A percentile compares a stretch with the other conserved stretches of the same genome.
Conservation (phyloP, 2,329 filamentous ascomycete genomes). For the Plectosphaerella sp. region DNA sequence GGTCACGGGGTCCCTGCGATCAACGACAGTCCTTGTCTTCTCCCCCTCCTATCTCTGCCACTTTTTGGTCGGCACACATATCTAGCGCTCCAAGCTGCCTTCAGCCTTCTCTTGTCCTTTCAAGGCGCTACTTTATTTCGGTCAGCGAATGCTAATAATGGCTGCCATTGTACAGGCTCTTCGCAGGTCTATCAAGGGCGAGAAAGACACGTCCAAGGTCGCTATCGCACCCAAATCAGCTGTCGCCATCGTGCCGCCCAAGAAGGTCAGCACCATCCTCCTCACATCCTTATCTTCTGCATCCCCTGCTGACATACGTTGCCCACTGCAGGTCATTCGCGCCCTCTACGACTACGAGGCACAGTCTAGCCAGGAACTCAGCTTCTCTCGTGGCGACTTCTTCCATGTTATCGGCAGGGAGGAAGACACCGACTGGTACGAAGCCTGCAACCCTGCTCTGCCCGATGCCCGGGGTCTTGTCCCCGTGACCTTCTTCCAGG, state of each 20-base stretch:
- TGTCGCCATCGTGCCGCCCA: conserved; percentile 83
- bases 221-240: conserved; percentile 81
- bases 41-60: too few species aligned
- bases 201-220: conserved; percentile 72
- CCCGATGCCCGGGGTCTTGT: conserved; percentile 86
- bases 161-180: conserved; percentile 60
- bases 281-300: conserved; percentile 3
- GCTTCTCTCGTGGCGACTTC: conserved; percentile 93
- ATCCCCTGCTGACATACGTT: conserved; percentile 10
- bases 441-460: conserved; percentile 90
- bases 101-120: not conserved
- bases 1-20: too few species aligned
- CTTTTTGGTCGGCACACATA: too few species aligned
- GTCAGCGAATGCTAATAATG: conserved; percentile 28
- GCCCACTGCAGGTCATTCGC: conserved; percentile 73
- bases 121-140: not conserved
- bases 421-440: conserved; percentile 94
- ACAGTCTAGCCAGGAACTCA: conserved; percentile 71
- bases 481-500: conserved; percentile 90
- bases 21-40: not conserved
- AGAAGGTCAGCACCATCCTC: conserved; percentile 63
- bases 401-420: conserved; percentile 97
- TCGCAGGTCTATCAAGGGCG: conserved; percentile 84
- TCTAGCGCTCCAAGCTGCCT: too few species aligned
- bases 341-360: conserved; percentile 91